Conservation (phyloP, 768 basidiomycete genomes). For the Multifurca ochricompacta region DNA sequence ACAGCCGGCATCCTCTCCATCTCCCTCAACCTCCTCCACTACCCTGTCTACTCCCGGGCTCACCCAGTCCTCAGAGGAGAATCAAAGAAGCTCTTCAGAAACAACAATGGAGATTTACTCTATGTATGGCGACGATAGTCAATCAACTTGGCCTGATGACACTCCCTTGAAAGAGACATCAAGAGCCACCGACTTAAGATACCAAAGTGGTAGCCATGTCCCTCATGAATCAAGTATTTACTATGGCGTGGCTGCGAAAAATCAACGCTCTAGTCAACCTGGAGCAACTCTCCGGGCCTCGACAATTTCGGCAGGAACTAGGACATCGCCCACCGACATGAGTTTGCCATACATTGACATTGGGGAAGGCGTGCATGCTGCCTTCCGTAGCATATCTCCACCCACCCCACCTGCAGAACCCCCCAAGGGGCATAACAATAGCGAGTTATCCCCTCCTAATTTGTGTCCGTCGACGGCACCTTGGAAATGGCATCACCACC, state of each 20-base stretch:
- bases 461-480: neutral
- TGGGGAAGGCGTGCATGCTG: neutral
- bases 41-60: constrained; percentile 30
- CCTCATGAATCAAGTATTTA: constrained; percentile 14
- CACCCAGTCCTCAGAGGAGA: constrained; percentile 29
- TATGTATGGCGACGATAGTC: constrained; percentile 65
- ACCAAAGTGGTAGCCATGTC: neutral
- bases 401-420: neutral
- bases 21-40: constrained; percentile 13
- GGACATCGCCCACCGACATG: constrained; percentile 8
- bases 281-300: constrained; percentile 33
- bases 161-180: constrained; percentile 30
- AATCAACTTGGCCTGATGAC: constrained; percentile 21
- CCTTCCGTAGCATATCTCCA: neutral
- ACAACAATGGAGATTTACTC: constrained; percentile 80
- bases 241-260: constrained; percentile 13
- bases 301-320: constrained; percentile 30
- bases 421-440: neutral
- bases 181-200: constrained; percentile 17
- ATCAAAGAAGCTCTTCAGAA: constrained; percentile 55
- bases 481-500: neutral
- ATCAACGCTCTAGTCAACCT: constrained; percentile 15
- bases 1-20: neutral
- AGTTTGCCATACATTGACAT: constrained; percentile 15
- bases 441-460: neutral